phyloP scores from a whole-genome alignment of 352 stramenopile species.

The Plasmopara viticola region DNA sequence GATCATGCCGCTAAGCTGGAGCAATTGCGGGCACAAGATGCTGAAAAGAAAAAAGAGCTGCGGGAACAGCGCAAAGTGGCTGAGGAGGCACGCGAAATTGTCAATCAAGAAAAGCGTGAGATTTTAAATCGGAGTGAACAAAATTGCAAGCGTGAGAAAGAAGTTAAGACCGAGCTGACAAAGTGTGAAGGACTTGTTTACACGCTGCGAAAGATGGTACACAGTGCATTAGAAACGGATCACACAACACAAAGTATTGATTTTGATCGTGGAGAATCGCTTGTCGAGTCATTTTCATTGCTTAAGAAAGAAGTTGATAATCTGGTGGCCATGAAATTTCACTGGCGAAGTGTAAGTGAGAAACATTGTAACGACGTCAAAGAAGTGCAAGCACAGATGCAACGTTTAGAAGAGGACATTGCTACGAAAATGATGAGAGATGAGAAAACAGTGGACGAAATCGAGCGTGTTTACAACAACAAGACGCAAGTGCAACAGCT shows the following conservation, averaged over 20 bases:
- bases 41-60: conserved; percentile 32
- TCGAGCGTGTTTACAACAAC: conserved; percentile 36
- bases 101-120: conserved; percentile 50
- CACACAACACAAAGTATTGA: conserved; percentile 1
- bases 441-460: conserved; percentile 28
- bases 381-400: conserved; percentile 19
- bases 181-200: conserved; percentile 22
- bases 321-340: conserved; percentile 17
- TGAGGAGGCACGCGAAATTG: conserved; percentile 60
- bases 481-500: conserved; percentile 35
- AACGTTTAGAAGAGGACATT: conserved; percentile 27
- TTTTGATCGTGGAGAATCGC: conserved; percentile 2
- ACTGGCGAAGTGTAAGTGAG: conserved; percentile 17
- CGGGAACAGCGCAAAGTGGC: conserved; percentile 33
- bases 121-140: conserved; percentile 59
- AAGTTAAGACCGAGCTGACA: conserved; percentile 29
- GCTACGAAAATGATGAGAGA: conserved; percentile 31
- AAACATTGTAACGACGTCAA: conserved; percentile 13
- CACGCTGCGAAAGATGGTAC: conserved; percentile 22
- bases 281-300: conserved; percentile 9
- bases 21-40: conserved; percentile 31
- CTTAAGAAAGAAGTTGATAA: conserved; percentile 21
- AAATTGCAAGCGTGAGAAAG: conserved; percentile 45
- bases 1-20: conserved; percentile 38
- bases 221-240: conserved; percentile 12